phyloP scores from a whole-genome alignment of 495 filamentous ascomycete species.

The Lindgomyces ingoldianus region DNA sequence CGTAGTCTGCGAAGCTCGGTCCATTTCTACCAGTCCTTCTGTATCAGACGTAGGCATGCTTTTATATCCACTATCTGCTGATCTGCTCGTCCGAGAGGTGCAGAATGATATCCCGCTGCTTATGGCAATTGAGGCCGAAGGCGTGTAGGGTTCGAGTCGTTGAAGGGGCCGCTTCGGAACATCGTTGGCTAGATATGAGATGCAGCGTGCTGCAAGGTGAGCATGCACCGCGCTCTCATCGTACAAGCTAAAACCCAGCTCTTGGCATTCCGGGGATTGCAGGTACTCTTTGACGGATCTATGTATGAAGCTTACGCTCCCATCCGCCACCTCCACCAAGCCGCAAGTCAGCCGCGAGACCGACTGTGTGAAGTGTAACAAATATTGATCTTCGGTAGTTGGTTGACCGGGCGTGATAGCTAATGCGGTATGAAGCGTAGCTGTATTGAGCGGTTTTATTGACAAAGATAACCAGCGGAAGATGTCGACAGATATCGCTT shows the following conservation, averaged over 20 bases:
- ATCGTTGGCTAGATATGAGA: conserved; percentile 33
- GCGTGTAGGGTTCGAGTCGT: conserved; percentile 10
- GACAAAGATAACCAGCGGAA: conserved; percentile 30
- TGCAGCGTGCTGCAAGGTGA: conserved; percentile 28
- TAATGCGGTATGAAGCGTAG: conserved; percentile 13
- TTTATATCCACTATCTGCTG: conserved; percentile 33
- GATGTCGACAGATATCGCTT: conserved; percentile 12
- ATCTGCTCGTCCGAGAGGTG: conserved; percentile 19
- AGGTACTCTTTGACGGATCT: conserved; percentile 24
- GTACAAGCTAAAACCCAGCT: conserved; percentile 18
- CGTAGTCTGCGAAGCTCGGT: not conserved
- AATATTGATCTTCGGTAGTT: conserved; percentile 4
- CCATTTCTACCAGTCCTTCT: conserved; percentile 1
- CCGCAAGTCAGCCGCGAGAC: conserved; percentile 26
- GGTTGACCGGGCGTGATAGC: conserved; percentile 20
- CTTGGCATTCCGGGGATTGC: conserved; percentile 13
- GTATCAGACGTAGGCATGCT: conserved; percentile 21
- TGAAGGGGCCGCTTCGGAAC: conserved; percentile 25
- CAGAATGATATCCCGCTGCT: conserved; percentile 23
- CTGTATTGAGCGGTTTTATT: conserved; percentile 15
- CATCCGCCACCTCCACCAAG: conserved; percentile 21
- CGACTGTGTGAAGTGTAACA: conserved; percentile 16
- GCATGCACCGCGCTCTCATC: conserved; percentile 25
- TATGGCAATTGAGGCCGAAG: not conserved
- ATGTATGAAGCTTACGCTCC: conserved; percentile 18